Evolutionary conservation across 2,329 filamentous ascomycete species (phyloP).

Genomic region (Niveomyces coronatus): DNA sequence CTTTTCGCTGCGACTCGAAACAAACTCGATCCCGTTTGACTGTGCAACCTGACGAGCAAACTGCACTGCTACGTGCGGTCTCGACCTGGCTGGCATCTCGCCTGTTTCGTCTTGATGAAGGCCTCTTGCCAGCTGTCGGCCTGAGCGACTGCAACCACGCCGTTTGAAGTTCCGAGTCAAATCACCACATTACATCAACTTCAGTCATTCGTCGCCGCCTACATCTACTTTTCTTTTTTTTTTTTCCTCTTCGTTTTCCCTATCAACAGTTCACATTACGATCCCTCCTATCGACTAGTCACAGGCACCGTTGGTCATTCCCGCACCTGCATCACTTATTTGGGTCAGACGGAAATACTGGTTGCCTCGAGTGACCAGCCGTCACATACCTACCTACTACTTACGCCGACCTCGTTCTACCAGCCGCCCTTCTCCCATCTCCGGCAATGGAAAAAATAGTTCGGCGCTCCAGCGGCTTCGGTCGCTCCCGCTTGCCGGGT

Average conservation of each 20-base stretch:
- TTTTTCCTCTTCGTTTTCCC: background rate
- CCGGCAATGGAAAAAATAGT: slow-evolving; percentile 22
- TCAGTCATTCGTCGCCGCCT: no score
- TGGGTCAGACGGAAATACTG: no score
- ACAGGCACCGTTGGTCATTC: no score
- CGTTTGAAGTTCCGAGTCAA: no score
- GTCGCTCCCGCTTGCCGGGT: slow-evolving; percentile 22
- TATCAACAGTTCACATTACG: background rate
- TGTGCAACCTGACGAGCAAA: background rate
- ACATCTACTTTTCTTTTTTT: no score
- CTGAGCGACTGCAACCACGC: slow-evolving; percentile 3
- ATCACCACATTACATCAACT: no score
- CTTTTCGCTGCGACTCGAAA: no score
- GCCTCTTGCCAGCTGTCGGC: slow-evolving; percentile 5
- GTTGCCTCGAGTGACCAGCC: no score
- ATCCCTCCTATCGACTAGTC: background rate
- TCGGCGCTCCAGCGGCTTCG: slow-evolving; percentile 15
- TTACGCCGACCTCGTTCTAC: background rate
- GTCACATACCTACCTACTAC: no score
- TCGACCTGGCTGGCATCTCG: background rate
- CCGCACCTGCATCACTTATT: no score
- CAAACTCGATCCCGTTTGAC: background rate
- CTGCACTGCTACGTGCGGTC: background rate
- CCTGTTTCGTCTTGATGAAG: background rate
- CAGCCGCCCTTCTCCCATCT: background rate